A percentile compares a stretch with the other conserved stretches of the same genome.
Evolutionary conservation across 192 early-diverging fungal species (phyloP).

Genomic region (Linnemannia exigua): DNA sequence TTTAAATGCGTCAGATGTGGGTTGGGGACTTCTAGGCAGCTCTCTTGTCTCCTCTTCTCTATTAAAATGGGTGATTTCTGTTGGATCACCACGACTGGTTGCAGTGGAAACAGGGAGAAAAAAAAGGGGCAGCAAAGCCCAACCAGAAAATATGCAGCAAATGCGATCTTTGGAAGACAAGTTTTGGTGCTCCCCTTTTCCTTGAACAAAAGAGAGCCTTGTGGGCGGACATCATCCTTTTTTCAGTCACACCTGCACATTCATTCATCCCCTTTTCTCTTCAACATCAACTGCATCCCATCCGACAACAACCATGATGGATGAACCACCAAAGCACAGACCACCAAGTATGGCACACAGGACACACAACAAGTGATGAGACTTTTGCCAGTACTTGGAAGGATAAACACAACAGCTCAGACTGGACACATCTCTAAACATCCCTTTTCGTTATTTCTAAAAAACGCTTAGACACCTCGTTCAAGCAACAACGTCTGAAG

Average conservation of each 20-base stretch:
- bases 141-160: neutral
- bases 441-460: neutral
- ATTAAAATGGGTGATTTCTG: too few species aligned
- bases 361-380: neutral
- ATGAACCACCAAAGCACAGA: conserved; percentile 48
- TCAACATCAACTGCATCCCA: neutral
- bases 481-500: conserved; percentile 96
- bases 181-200: neutral
- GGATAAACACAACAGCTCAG: neutral
- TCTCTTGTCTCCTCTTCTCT: too few species aligned
- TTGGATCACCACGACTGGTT: too few species aligned
- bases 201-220: conserved; percentile 10
- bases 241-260: conserved; percentile 5
- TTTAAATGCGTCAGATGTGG: too few species aligned
- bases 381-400: neutral
- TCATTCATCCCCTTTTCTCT: conserved; percentile 7
- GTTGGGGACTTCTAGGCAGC: too few species aligned
- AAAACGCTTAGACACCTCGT: conserved; percentile 83
- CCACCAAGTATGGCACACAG: conserved; percentile 39
- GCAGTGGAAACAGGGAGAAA: too few species aligned
- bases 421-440: conserved; percentile 5
- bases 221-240: conserved; percentile 22
- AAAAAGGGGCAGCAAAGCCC: neutral
- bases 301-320: conserved; percentile 28
- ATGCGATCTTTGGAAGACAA: conserved; percentile 1